Evolutionary conservation across 179 eudicot species (phyloP).

Genomic region (Corrigiola litoralis): DNA sequence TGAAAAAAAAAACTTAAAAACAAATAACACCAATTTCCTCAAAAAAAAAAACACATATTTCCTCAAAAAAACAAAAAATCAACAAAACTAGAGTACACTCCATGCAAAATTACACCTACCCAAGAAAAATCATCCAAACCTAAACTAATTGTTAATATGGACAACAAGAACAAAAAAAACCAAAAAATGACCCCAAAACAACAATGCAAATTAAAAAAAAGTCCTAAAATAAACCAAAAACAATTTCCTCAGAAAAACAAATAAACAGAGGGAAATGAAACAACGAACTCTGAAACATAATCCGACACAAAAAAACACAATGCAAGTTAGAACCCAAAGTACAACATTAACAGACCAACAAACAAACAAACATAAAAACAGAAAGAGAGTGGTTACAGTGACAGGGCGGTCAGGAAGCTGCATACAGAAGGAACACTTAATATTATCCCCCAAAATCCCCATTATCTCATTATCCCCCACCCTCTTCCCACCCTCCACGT

Average conservation of each 20-base stretch:
- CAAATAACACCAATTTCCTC: too few relatives aligned
- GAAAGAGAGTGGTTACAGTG: slow-evolving; percentile 39
- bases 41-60: too few relatives aligned
- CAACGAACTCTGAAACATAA: too few relatives aligned
- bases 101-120: too few relatives aligned
- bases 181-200: background rate
- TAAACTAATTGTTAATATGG: too few relatives aligned
- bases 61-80: too few relatives aligned
- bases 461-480: slow-evolving; percentile 40
- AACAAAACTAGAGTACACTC: too few relatives aligned
- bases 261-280: background rate
- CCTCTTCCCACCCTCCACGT: slow-evolving; percentile 9
- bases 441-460: slow-evolving; percentile 46
- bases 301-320: too few relatives aligned
- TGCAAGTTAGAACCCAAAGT: too few relatives aligned
- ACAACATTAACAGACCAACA: background rate
- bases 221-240: background rate
- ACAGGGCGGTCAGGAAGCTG: slow-evolving; percentile 86
- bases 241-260: background rate
- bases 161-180: background rate
- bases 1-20: too few relatives aligned
- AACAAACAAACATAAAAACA: background rate
- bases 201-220: background rate
- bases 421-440: slow-evolving; percentile 84
- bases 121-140: too few relatives aligned